Percentiles rank a stretch among this genome's conserved stretches.
Conservation (phyloP, 78 protist species). For the Dictyostelium firmibasis region DNA sequence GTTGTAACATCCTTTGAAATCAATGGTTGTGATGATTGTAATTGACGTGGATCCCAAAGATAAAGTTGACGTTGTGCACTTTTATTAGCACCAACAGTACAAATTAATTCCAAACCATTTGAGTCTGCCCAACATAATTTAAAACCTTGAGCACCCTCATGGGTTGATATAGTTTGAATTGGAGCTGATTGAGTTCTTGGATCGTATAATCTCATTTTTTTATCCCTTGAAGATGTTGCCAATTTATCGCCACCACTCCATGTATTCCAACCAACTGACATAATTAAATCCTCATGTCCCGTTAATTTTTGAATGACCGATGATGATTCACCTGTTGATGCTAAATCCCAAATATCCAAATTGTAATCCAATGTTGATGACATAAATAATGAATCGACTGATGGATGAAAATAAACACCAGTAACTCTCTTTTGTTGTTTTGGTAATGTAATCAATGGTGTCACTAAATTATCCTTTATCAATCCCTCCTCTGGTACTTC, state of each 20-base stretch:
- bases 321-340: slow-evolving; percentile 28
- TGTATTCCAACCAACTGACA: slow-evolving; percentile 89
- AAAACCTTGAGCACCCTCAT: slow-evolving; percentile 78
- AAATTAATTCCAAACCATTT: slow-evolving; percentile 65
- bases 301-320: background rate
- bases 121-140: slow-evolving; percentile 65
- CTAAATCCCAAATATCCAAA: slow-evolving; percentile 91
- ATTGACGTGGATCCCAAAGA: slow-evolving; percentile 85
- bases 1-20: slow-evolving; percentile 44
- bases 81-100: slow-evolving; percentile 93
- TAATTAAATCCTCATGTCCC: slow-evolving; percentile 80
- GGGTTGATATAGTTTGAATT: slow-evolving; percentile 12
- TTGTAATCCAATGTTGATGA: slow-evolving; percentile 81
- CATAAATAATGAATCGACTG: slow-evolving; percentile 90
- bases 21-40: slow-evolving; percentile 63
- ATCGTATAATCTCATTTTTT: slow-evolving; percentile 91
- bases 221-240: slow-evolving; percentile 91
- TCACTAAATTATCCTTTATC: background rate
- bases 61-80: slow-evolving; percentile 88
- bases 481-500: slow-evolving; percentile 92
- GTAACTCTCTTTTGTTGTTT: slow-evolving; percentile 91
- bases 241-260: slow-evolving; percentile 88
- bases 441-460: slow-evolving; percentile 67
- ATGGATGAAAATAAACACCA: slow-evolving; percentile 89
- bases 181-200: slow-evolving; percentile 79